Base-by-base conservation (phyloP, 192 early-diverging fungal genomes). In the Podila clonocystis region DNA sequence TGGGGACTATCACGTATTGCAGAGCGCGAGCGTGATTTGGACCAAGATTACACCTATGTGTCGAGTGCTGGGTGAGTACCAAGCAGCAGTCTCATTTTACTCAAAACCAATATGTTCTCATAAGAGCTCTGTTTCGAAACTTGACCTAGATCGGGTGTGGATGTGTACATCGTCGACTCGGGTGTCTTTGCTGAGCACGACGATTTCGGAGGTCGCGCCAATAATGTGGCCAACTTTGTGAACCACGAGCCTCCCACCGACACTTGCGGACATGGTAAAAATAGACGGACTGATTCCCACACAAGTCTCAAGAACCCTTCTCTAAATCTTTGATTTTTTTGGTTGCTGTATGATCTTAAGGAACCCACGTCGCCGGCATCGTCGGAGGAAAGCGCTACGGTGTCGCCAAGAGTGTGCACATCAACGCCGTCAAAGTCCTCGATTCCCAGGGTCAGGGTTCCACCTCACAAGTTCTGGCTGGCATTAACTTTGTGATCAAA, bases 381-480 rank as follows among this genome's bases (percentile, higher is more conserved):
- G 68, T 77, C 67, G 94, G 91, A 19, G 94, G 94, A 62, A 88
- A 86, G 67, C 87, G 83, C n/a, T 98, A 87, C 70, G 97, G 97
- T 58, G 94, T 98, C 22, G 94, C 97, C 75, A 98, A 98, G 87
- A 84, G 88, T 24, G 94, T 93, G 1, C 75, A 88, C 20, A 75
- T 94, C 50, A 88, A 95, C 4, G 95, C 96, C 8, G 92, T 98
- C 86, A 98, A 98, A 85, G 97, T 98, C 26, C 87, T 98, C 63
- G 38, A 84, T 66, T 50, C 80, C 24, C 67, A 85, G 22, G 90
- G 89, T 0, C 74, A 68, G 12, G 91, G 91, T 8, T 68, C 73
- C 19, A 82, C 74, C 22, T 68, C 71, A 5, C 73, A 82, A 49
- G 79, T 91, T 26, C 62, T 91, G 17, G 89, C 87, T 58, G 96